Percentiles rank a stretch among this genome's conserved stretches.
Evolutionary conservation across 371 early-diverging fungal genomes (phyloP).

Genomic region (Haplosporangium sp.): DNA sequence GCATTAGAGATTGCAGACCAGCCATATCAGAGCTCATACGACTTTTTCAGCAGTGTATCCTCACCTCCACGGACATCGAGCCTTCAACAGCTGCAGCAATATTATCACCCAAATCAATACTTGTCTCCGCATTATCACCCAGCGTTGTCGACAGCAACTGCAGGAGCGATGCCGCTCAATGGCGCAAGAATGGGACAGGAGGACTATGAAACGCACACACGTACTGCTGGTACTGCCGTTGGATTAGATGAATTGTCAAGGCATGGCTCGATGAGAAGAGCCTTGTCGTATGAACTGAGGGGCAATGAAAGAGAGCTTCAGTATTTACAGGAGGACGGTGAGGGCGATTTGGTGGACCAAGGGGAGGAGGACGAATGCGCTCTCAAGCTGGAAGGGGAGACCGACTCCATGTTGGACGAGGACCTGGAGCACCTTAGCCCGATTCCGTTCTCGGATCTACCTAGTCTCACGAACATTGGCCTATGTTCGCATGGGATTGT

Average conservation of each 20-base stretch:
- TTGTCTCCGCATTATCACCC: not conserved
- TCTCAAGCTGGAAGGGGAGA: slow-evolving; percentile 21
- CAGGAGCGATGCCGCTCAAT: slow-evolving; percentile 3
- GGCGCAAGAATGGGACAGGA: slow-evolving; percentile 14
- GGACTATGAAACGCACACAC: slow-evolving; percentile 23
- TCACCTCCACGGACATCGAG: not conserved
- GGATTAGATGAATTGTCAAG: slow-evolving; percentile 2
- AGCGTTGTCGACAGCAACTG: not conserved
- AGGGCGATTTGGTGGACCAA: slow-evolving; percentile 11
- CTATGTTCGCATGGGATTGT: slow-evolving; percentile 49
- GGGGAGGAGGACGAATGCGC: slow-evolving; percentile 18
- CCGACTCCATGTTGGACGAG: slow-evolving; percentile 39
- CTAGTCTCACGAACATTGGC: slow-evolving; percentile 48
- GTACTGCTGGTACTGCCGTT: slow-evolving; percentile 4
- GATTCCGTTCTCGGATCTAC: slow-evolving; percentile 47
- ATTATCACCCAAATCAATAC: not conserved
- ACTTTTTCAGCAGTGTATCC: slow-evolving; percentile 24
- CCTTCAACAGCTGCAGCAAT: not conserved
- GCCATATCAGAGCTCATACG: slow-evolving; percentile 16
- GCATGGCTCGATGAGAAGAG: slow-evolving; percentile 1
- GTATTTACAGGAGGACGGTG: slow-evolving; percentile 9
- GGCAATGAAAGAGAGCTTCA: not conserved
- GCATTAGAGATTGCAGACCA: slow-evolving; percentile 36
- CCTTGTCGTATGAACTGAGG: slow-evolving; percentile 21
- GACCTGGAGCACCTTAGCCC: slow-evolving; percentile 38